Conservation (phyloP, 2,329 filamentous ascomycete genomes). For the Beauveria brongniartii region DNA sequence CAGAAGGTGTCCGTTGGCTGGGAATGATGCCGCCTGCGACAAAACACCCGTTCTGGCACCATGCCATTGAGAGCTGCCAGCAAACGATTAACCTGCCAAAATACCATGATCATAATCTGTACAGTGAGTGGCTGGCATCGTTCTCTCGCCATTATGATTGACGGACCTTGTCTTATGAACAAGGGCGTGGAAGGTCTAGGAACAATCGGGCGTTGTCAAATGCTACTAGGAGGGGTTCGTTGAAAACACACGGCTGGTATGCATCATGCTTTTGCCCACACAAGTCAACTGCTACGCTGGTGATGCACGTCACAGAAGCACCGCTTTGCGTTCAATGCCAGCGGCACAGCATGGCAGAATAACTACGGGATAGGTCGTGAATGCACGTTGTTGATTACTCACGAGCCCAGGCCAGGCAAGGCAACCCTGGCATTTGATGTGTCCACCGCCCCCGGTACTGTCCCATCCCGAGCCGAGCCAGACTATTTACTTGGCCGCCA, state of each 20-base stretch:
- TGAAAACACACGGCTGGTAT: neutral
- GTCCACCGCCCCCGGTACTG: neutral
- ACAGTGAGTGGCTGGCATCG: neutral
- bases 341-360: too few relatives aligned
- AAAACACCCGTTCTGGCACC: neutral
- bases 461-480: neutral
- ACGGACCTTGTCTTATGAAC: neutral
- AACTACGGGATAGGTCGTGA: too few relatives aligned
- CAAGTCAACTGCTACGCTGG: neutral
- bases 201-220: neutral
- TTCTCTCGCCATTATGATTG: neutral
- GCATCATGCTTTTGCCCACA: neutral
- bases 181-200: neutral
- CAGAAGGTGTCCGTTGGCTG: neutral
- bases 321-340: neutral
- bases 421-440: too few relatives aligned
- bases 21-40: neutral
- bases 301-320: neutral
- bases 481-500: too few relatives aligned
- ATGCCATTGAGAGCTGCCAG: neutral
- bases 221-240: neutral
- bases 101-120: neutral
- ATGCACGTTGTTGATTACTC: too few relatives aligned
- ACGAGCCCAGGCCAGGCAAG: too few relatives aligned
- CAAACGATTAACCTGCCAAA: neutral